phyloP scores from a whole-genome alignment of 805 yeast genomes.

The Lipomyces yamadae region DNA sequence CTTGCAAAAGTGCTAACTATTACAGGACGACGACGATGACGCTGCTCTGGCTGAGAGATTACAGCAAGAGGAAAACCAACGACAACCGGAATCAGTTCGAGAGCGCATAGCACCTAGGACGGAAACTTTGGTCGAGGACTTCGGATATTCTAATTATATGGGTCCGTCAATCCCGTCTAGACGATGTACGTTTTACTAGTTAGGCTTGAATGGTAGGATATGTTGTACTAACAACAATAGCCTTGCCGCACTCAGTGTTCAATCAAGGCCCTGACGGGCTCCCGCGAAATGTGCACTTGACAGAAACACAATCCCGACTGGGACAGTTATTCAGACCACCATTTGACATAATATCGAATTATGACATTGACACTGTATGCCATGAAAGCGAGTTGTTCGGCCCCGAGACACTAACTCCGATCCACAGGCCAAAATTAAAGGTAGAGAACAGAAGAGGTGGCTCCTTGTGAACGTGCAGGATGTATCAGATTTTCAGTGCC shows the following conservation, averaged over 20 bases:
- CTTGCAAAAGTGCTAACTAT: not conserved
- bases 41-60: conserved; percentile 39
- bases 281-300: conserved; percentile 4
- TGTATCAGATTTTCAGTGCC: conserved; percentile 81
- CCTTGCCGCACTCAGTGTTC: conserved; percentile 50
- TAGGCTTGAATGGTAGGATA: conserved; percentile 2
- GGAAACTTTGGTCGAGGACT: conserved; percentile 69
- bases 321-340: conserved; percentile 92
- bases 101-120: conserved; percentile 78
- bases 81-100: conserved; percentile 57
- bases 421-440: conserved; percentile 64
- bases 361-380: conserved; percentile 59
- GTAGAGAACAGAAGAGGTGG: conserved; percentile 73
- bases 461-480: conserved; percentile 88
- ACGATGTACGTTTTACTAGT: conserved; percentile 41
- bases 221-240: not conserved
- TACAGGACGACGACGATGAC: conserved; percentile 39
- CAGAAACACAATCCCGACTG: conserved; percentile 63
- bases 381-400: not conserved
- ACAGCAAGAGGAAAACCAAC: conserved; percentile 41
- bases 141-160: conserved; percentile 32
- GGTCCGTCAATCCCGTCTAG: not conserved
- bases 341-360: conserved; percentile 76
- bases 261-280: conserved; percentile 50
- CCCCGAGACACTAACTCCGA: not conserved